Percentiles rank a stretch among this genome's conserved stretches.
Evolutionary conservation across 306 rosid genomes (phyloP).

Genomic region (Cucurbita argyrosperma): DNA sequence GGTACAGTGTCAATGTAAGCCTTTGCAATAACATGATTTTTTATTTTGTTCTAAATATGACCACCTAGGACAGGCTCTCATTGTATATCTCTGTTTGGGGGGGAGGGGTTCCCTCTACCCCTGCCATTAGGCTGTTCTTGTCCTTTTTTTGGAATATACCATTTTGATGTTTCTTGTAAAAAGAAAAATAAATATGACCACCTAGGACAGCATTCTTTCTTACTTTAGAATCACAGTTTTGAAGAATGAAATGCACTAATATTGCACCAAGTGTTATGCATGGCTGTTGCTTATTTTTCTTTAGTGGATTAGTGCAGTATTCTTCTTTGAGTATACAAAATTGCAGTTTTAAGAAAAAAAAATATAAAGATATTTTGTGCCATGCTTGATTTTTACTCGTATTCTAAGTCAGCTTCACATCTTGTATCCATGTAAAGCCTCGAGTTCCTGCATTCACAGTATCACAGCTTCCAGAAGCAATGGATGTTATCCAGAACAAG

Average conservation of each 20-base stretch:
- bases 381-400: slow-evolving; percentile 13
- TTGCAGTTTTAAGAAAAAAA: slow-evolving; percentile 6
- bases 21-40: slow-evolving; percentile 14
- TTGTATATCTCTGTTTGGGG: too few relatives aligned
- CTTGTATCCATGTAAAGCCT: slow-evolving; percentile 51
- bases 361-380: neutral
- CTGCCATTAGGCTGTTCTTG: too few relatives aligned
- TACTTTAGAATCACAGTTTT: slow-evolving; percentile 15
- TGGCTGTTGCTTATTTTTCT: slow-evolving; percentile 1
- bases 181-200: slow-evolving; percentile 2
- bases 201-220: slow-evolving; percentile 15
- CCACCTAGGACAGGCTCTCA: slow-evolving; percentile 5
- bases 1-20: slow-evolving; percentile 25
- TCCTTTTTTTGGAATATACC: too few relatives aligned
- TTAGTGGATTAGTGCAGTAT: neutral
- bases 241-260: neutral
- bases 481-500: slow-evolving; percentile 48
- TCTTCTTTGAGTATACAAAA: slow-evolving; percentile 18
- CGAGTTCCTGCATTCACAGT: slow-evolving; percentile 65
- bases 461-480: slow-evolving; percentile 65
- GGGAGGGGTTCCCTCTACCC: too few relatives aligned
- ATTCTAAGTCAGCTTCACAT: slow-evolving; percentile 35
- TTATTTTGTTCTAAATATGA: slow-evolving; percentile 11
- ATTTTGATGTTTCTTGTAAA: too few relatives aligned
- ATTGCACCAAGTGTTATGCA: neutral